Base-by-base conservation (phyloP, 495 filamentous ascomycete genomes). In the Annulohypoxylon maeteangense region DNA sequence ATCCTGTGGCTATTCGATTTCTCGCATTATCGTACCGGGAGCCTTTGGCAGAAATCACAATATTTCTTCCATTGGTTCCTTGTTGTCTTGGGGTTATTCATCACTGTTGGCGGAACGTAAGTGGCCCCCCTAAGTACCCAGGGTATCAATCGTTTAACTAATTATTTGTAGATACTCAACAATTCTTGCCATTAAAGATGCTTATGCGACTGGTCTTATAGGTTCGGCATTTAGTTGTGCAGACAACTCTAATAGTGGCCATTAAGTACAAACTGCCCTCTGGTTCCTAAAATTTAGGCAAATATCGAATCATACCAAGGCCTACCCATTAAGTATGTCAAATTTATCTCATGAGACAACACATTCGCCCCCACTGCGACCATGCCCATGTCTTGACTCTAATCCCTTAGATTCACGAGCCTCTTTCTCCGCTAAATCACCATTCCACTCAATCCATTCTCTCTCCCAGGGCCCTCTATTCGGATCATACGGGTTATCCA, bases 201-300 rank as follows among this genome's bases (percentile, higher is more conserved):
- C 81, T 6, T 84, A 83, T 70, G 57, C 45, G 0, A 75, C 76
- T 62, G 81, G 82, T 7, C 38, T 73, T 32, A 80, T 82, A 16
- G 75, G 76, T 32, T 78, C 73, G 31, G 79, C 80, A 3, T 82
- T 84, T 66, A 79, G 78, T 1, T 83, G 81, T 27, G 80, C 79
- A 2, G 81, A 83, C 67, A 84, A 83, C 25, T 65, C 62, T 20
- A 50, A 50, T 20, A 65, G 62, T 38, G 42, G 62, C 29, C 51
- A 65, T 25, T 65, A 18, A 56, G 45, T 10, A 20, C 20, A 18
- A 34, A 7, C 6, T 11, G 12, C 32, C 32, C 32, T 36, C 32
- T 7, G 8, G n/a, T 2, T 36, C 32, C 32, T 36, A 36, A 36
- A 11, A 36, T n/a, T n/a, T n/a, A n/a, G n/a, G n/a, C n/a, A n/a